These are phyloP conservation scores for Penicillium manginii DNA, from an alignment of 495 filamentous ascomycete genomes.

Conservation along the genomic window DNA sequence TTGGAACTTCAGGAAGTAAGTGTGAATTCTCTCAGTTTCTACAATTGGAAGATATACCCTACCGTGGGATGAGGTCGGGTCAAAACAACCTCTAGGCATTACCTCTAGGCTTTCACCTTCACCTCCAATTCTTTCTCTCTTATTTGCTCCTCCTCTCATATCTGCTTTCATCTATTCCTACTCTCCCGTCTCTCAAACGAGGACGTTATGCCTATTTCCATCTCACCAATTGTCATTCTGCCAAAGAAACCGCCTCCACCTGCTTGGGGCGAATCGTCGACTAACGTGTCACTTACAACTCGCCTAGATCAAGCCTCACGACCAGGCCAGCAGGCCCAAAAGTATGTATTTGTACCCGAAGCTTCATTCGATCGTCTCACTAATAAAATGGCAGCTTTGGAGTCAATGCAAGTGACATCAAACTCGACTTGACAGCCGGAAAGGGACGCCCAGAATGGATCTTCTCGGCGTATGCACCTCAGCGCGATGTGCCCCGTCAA, in stretches of 20 bases:
- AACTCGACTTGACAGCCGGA: constrained; percentile 59
- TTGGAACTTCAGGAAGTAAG: constrained; percentile 35
- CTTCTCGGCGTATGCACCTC: constrained; percentile 81
- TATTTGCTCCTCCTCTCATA: background rate
- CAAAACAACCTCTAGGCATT: background rate
- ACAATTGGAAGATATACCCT: background rate
- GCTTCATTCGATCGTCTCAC: background rate
- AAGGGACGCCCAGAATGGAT: constrained; percentile 76
- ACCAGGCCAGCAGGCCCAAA: constrained; percentile 26
- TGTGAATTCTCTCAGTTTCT: constrained; percentile 8
- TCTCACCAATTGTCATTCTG: background rate
- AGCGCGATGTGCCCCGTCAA: constrained; percentile 70
- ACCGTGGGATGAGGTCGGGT: background rate
- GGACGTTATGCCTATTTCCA: too few relatives aligned
- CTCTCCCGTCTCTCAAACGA: too few relatives aligned
- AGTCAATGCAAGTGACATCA: constrained; percentile 60
- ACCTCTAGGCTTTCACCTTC: background rate
- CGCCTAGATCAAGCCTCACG: constrained; percentile 21
- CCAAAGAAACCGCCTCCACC: background rate
- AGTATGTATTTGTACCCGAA: constrained; percentile 28
- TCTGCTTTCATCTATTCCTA: background rate
- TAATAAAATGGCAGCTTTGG: constrained; percentile 46
- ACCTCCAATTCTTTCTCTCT: background rate
- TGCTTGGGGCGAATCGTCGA: background rate
- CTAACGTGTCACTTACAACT: background rate